phyloP scores from a whole-genome alignment of 306 rosid genomes.

The Coriaria nepalensis region DNA sequence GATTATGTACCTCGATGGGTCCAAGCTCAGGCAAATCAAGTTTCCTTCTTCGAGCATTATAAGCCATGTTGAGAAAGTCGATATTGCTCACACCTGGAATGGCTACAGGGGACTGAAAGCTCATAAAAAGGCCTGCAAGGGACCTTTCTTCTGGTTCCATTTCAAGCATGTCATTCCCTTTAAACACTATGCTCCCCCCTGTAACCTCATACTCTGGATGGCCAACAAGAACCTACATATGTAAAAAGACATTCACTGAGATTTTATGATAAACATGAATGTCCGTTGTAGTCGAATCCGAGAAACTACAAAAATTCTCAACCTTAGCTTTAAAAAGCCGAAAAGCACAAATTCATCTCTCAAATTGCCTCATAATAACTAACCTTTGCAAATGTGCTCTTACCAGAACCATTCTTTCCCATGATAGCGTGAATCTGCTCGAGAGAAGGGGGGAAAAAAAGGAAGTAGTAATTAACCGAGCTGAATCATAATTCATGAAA shows the following conservation, averaged over 20 bases:
- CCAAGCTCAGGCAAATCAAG: constrained; percentile 76
- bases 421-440: constrained; percentile 72
- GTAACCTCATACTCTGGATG: constrained; percentile 92
- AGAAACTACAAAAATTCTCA: too few species aligned
- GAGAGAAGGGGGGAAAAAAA: constrained; percentile 6
- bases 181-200: constrained; percentile 63
- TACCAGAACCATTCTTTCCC: constrained; percentile 96
- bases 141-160: constrained; percentile 85
- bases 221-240: constrained; percentile 61
- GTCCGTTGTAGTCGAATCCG: too few species aligned
- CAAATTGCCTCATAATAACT: background rate
- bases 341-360: too few species aligned
- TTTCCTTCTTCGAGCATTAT: constrained; percentile 71
- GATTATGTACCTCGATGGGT: constrained; percentile 52
- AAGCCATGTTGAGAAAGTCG: constrained; percentile 80
- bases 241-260: background rate
- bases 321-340: too few species aligned
- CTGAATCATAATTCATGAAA: background rate
- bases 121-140: constrained; percentile 82
- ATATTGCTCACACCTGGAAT: constrained; percentile 88
- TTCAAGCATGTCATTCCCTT: constrained; percentile 67
- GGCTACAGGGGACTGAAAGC: constrained; percentile 83
- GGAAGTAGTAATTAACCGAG: background rate
- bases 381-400: constrained; percentile 91
- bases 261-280: background rate